These are phyloP conservation scores for Boletus fagicola DNA, from an alignment of 768 basidiomycete genomes.

Conservation along the genomic window DNA sequence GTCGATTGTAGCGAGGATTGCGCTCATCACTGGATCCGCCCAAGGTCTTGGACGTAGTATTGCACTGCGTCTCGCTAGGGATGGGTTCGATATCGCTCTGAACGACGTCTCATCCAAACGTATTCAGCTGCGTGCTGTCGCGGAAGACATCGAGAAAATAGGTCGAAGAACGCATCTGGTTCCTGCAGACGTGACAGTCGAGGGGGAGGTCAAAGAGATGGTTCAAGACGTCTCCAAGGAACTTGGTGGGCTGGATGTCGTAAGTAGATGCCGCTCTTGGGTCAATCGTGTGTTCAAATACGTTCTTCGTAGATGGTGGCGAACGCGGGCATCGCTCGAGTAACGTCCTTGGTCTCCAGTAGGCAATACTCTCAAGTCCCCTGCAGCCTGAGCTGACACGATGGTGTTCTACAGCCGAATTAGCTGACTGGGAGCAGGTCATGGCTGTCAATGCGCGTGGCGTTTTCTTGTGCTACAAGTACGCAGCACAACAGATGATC, in stretches of 20 bases:
- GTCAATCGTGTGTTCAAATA: not conserved
- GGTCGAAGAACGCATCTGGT: conserved; percentile 18
- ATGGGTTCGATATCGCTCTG: conserved; percentile 24
- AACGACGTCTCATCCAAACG: conserved; percentile 25
- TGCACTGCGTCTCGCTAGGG: conserved; percentile 13
- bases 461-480: conserved; percentile 58
- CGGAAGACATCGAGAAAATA: conserved; percentile 20
- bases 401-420: not conserved
- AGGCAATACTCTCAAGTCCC: not conserved
- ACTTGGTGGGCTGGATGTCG: conserved; percentile 25
- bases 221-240: conserved; percentile 29
- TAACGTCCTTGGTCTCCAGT: not conserved
- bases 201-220: conserved; percentile 40
- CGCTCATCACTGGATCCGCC: conserved; percentile 29
- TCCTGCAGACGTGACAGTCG: conserved; percentile 38
- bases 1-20: conserved; percentile 11
- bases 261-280: not conserved
- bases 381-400: not conserved
- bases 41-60: conserved; percentile 26
- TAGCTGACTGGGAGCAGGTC: conserved; percentile 34
- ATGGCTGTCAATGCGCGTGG: conserved; percentile 54
- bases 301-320: conserved; percentile 9
- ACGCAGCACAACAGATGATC: conserved; percentile 62
- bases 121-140: conserved; percentile 2
- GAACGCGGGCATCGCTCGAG: not conserved